Base-by-base conservation (phyloP, 140 eudicot species). In the Flaveria floridana region DNA sequence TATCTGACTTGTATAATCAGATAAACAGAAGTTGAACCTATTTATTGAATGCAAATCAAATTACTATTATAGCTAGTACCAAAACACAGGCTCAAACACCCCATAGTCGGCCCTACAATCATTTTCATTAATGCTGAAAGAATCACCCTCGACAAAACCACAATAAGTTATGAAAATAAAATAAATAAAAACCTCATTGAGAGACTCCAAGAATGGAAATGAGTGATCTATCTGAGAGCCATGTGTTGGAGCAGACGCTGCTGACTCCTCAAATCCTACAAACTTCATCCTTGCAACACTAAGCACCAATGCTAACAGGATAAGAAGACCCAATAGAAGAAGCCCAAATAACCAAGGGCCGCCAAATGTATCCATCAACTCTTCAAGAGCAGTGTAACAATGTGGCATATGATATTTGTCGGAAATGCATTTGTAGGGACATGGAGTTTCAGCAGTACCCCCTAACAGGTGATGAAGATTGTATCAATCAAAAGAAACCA, bases 201-300 rank as follows among this genome's bases (percentile, higher is more conserved):
- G 89, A 23, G 99, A 94, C 81, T 94, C 99, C 87, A 94, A 78
- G 81, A 94, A 94, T 52, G 99, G 99, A 70, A 94, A 94, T 5
- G 99, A 94, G 82, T 94, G 97, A 75, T 90, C 99, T 41, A 90
- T 94, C 77, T 90, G 99, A 75, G 99, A 94, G 65, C 99, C 95
- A 21, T 84, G 96, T 59, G 96, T 85, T 39, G 96, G 95, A 71
- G 89, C 89, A 39, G 96, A 84, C 21, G 94, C 91, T 13, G 96
- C 84, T 79, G 82, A 78, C 80, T 94, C 99, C 44, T 94, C 99
- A 79, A 85, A 89, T 19, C 97, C 99, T 39, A 90, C 86, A 81
- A 90, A 94, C 69, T 91, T 88, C 95, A 94, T 90, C 65, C 99
- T 86, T 76, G 97, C 97, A 72, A 90, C 99, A 81, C 99, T 94